phyloP scores from a whole-genome alignment of 371 early-diverging fungal species.

The Mortierella sp. region DNA sequence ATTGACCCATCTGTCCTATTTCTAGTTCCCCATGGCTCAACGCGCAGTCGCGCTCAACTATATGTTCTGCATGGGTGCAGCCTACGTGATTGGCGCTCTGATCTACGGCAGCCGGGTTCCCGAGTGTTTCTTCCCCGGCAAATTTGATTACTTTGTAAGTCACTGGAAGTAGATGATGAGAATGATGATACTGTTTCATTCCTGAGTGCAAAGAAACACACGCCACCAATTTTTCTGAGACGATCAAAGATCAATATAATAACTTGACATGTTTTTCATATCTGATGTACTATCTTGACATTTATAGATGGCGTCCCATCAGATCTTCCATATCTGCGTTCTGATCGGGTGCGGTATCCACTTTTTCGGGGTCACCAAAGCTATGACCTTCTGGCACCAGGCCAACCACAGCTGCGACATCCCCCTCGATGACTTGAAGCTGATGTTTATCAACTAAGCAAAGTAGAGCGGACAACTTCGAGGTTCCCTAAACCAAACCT shows the following conservation, averaged over 20 bases:
- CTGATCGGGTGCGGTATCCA: conserved; percentile 85
- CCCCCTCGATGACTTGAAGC: conserved; percentile 29
- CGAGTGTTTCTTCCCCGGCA: conserved; percentile 76
- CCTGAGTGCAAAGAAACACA: background rate
- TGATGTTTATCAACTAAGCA: conserved; percentile 18
- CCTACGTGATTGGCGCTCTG: conserved; percentile 89
- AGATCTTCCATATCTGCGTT: conserved; percentile 93
- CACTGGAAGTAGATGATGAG: no score
- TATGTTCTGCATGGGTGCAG: conserved; percentile 79
- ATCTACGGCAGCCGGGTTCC: conserved; percentile 86
- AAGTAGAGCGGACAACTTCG: background rate
- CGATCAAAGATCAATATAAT: background rate
- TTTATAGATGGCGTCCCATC: conserved; percentile 83
- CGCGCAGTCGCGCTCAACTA: conserved; percentile 74
- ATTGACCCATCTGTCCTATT: background rate
- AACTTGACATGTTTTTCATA: background rate
- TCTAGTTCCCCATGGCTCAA: conserved; percentile 62
- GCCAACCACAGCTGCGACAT: conserved; percentile 28
- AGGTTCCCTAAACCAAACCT: background rate
- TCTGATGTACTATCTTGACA: background rate
- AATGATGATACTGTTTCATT: background rate
- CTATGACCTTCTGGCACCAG: conserved; percentile 66
- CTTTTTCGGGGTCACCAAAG: conserved; percentile 82
- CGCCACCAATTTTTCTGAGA: background rate
- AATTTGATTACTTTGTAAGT: conserved; percentile 76